Evolutionary conservation across 1,284 basidiomycete genomes (phyloP).

Genomic region (Laetiporus sulphureus): DNA sequence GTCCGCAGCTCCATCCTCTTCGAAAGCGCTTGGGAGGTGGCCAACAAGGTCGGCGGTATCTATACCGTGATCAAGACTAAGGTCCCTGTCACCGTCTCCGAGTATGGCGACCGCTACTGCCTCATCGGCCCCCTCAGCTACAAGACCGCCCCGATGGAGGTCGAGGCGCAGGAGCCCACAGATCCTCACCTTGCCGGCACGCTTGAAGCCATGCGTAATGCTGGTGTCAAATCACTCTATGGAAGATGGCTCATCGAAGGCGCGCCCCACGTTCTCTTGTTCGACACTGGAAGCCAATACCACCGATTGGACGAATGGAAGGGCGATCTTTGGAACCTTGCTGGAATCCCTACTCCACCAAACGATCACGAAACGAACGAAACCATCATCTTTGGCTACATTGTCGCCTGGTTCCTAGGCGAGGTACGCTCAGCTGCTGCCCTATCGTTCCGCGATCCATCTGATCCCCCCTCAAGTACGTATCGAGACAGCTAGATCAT

Average conservation of each 20-base stretch:
- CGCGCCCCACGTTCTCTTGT: constrained; percentile 88
- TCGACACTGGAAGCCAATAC: constrained; percentile 90
- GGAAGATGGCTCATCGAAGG: constrained; percentile 98
- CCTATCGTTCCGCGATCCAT: not conserved
- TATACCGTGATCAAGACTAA: constrained; percentile 99
- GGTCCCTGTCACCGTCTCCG: constrained; percentile 92
- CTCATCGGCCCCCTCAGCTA: constrained; percentile 95
- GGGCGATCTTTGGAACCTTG: constrained; percentile 94
- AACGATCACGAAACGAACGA: constrained; percentile 98
- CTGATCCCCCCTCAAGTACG: constrained; percentile 47
- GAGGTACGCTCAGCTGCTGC: constrained; percentile 54
- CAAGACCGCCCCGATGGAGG: constrained; percentile 98
- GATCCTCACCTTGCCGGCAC: constrained; percentile 66
- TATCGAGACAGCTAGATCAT: constrained; percentile 68
- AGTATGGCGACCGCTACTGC: constrained; percentile 88
- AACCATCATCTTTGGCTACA: constrained; percentile 97
- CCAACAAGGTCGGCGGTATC: constrained; percentile 97
- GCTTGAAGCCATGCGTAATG: constrained; percentile 73
- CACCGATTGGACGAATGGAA: constrained; percentile 97
- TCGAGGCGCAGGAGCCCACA: constrained; percentile 85
- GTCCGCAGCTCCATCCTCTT: constrained; percentile 77
- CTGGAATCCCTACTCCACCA: constrained; percentile 93
- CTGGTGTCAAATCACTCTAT: constrained; percentile 92
- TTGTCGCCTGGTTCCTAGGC: constrained; percentile 99
- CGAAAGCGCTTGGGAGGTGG: constrained; percentile 92